Percentiles rank a stretch among this genome's conserved stretches.
These are phyloP conservation scores for Emericellopsis cladophorae DNA, from an alignment of 2,329 filamentous ascomycete genomes.

Conservation along the genomic window DNA sequence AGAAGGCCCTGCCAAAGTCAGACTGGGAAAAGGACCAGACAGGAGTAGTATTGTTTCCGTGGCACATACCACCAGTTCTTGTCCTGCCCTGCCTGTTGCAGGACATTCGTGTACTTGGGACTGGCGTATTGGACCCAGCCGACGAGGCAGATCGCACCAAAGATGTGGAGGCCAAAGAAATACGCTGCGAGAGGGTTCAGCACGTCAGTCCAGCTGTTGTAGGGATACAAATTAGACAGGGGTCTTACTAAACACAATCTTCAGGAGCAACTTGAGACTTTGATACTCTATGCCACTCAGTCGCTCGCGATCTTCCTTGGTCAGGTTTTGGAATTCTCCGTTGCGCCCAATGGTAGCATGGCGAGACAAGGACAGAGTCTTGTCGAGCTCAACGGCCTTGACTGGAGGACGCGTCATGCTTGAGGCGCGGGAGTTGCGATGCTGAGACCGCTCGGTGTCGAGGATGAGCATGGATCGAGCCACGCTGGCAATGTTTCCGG, in stretches of 20 bases:
- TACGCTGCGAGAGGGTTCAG: conserved; percentile 19
- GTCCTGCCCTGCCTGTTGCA: conserved; percentile 23
- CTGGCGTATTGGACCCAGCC: conserved; percentile 30
- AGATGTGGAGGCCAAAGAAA: conserved; percentile 28
- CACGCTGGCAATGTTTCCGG: background rate
- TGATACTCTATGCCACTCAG: conserved; percentile 40
- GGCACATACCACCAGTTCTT: conserved; percentile 28
- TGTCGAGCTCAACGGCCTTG: background rate
- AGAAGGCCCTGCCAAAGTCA: conserved; percentile 20
- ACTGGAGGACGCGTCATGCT: background rate
- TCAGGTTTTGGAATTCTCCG: conserved; percentile 29
- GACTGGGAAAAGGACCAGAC: background rate
- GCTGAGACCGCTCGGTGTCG: background rate
- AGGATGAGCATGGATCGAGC: background rate
- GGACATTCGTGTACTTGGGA: conserved; percentile 25
- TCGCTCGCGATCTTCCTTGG: conserved; percentile 24
- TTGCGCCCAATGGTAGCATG: conserved; percentile 31
- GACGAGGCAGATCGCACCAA: conserved; percentile 33
- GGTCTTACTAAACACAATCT: conserved; percentile 26
- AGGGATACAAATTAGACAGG: background rate
- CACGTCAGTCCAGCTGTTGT: background rate
- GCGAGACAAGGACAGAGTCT: conserved; percentile 18
- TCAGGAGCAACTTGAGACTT: conserved; percentile 32
- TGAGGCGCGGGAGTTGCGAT: background rate
- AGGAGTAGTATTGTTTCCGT: background rate